Evolutionary conservation across 2,329 filamentous ascomycete species (phyloP).

Genomic region (Ophiocordyceps unilateralis): DNA sequence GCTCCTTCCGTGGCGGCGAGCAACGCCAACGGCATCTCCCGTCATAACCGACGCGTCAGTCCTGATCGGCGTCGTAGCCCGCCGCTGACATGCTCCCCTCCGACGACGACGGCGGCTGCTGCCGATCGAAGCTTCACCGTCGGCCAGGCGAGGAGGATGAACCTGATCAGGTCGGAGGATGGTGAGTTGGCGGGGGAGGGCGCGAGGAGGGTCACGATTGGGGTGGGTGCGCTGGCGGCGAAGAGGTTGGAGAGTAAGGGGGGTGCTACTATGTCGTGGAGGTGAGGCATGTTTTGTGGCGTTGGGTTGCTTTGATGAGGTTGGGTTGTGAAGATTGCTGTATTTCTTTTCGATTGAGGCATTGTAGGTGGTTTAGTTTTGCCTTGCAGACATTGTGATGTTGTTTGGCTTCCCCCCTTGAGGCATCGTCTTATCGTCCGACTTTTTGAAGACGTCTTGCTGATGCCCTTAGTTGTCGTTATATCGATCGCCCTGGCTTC

Average conservation of each 20-base stretch:
- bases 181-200: constrained; percentile 5
- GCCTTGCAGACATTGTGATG: no score
- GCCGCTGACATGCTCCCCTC: constrained; percentile 34
- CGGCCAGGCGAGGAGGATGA: constrained; percentile 41
- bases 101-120: constrained; percentile 15
- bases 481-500: no score
- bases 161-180: constrained; percentile 24
- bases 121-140: constrained; percentile 29
- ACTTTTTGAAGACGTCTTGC: no score
- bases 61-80: constrained; percentile 33
- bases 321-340: background rate
- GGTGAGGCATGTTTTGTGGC: background rate
- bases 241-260: background rate
- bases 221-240: constrained; percentile 9
- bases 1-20: constrained; percentile 26
- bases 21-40: constrained; percentile 36
- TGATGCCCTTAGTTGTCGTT: no score
- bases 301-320: background rate
- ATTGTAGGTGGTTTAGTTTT: no score
- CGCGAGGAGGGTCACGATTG: constrained; percentile 21
- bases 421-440: no score
- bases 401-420: no score
- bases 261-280: background rate
- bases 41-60: constrained; percentile 29
- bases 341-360: no score